phyloP scores from a whole-genome alignment of 78 protist genomes.

The Protostelium mycophagum region DNA sequence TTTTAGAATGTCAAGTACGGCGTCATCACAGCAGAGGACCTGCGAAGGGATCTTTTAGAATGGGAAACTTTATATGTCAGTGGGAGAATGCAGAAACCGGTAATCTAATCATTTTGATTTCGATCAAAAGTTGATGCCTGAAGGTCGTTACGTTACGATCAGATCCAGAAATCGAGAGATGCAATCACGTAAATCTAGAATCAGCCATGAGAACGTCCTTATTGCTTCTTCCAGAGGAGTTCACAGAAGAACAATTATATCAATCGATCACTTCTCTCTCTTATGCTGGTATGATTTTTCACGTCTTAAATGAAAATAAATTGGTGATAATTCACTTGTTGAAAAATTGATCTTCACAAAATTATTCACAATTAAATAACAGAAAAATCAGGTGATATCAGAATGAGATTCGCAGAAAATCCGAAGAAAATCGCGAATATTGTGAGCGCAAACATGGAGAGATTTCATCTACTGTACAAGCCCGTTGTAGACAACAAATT shows the following conservation, averaged over 20 bases:
- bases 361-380: too few species aligned
- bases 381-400: neutral
- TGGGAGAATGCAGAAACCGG: neutral
- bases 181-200: neutral
- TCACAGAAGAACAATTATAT: neutral
- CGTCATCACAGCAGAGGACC: neutral
- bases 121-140: neutral
- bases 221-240: neutral
- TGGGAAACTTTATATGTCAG: neutral
- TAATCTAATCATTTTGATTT: neutral
- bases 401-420: neutral
- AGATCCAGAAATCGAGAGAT: neutral
- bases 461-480: neutral
- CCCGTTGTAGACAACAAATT: neutral
- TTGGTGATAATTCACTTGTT: too few species aligned
- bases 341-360: too few species aligned
- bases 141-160: neutral
- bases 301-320: too few species aligned
- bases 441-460: neutral
- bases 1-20: neutral
- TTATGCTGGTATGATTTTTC: neutral
- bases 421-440: neutral
- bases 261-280: neutral
- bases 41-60: neutral
- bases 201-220: neutral